Percentiles rank a stretch among this genome's conserved stretches.
phyloP scores from a whole-genome alignment of 1,284 basidiomycete species.

The Ustilago crameri region DNA sequence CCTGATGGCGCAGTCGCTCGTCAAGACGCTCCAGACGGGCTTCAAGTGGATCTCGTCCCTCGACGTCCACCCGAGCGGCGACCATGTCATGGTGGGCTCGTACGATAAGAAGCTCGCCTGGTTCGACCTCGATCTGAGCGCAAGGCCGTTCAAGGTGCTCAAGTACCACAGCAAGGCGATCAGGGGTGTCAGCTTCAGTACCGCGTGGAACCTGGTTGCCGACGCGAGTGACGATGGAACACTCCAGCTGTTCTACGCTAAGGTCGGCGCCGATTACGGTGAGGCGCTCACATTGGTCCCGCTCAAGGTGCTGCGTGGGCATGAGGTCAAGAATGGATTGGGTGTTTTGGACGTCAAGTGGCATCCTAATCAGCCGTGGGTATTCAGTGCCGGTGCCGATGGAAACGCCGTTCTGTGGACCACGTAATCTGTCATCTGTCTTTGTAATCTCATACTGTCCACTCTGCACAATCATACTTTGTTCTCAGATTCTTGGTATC shows the following conservation, averaged over 20 bases:
- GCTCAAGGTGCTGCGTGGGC: conserved; percentile 92
- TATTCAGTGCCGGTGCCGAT: conserved; percentile 91
- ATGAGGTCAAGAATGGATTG: conserved; percentile 82
- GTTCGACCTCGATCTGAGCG: conserved; percentile 96
- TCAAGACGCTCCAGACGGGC: conserved; percentile 91
- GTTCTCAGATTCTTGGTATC: not conserved
- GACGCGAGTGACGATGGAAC: conserved; percentile 96
- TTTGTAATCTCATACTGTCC: not conserved
- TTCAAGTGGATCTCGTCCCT: conserved; percentile 96
- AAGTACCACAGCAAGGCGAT: conserved; percentile 95
- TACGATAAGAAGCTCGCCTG: conserved; percentile 98
- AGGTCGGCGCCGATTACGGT: conserved; percentile 82
- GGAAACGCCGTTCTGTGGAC: conserved; percentile 86
- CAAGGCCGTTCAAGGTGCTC: conserved; percentile 95
- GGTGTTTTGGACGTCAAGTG: conserved; percentile 91
- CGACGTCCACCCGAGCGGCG: conserved; percentile 85
- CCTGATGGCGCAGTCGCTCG: conserved; percentile 87
- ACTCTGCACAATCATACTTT: not conserved
- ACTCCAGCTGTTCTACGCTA: conserved; percentile 94
- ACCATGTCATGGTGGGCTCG: conserved; percentile 94
- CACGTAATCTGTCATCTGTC: conserved; percentile 17
- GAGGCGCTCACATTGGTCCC: conserved; percentile 97
- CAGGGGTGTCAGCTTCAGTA: conserved; percentile 87
- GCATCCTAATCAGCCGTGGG: conserved; percentile 91
- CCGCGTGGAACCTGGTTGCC: conserved; percentile 86